Conservation (phyloP, 495 filamentous ascomycete species). For the Thermothielavioides terrestris region DNA sequence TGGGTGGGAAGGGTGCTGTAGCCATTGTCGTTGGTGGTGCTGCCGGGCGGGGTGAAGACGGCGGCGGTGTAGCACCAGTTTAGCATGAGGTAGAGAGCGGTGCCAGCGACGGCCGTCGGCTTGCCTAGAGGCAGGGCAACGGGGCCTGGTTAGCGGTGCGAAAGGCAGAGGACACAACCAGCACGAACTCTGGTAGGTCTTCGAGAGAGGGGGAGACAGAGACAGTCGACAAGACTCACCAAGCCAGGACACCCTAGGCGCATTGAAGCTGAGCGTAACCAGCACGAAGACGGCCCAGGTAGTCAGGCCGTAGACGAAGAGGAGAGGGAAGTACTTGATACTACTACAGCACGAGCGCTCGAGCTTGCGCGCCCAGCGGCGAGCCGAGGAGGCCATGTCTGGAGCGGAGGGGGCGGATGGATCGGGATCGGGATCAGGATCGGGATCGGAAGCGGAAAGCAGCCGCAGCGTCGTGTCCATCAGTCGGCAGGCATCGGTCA, state of each 20-base stretch:
- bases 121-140: slow-evolving; percentile 35
- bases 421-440: not conserved
- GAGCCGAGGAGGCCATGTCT: slow-evolving; percentile 15
- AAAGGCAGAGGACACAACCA: no score
- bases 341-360: slow-evolving; percentile 78
- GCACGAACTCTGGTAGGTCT: no score
- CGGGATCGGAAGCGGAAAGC: slow-evolving; percentile 15
- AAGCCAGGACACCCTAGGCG: slow-evolving; percentile 52
- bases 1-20: slow-evolving; percentile 46
- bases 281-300: slow-evolving; percentile 89
- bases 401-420: not conserved
- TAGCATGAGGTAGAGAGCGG: slow-evolving; percentile 66
- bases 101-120: slow-evolving; percentile 46
- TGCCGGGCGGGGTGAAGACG: slow-evolving; percentile 85
- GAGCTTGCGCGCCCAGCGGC: slow-evolving; percentile 60
- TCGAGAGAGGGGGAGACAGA: not conserved
- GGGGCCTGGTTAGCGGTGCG: no score
- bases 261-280: slow-evolving; percentile 58
- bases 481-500: slow-evolving; percentile 2
- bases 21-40: slow-evolving; percentile 43
- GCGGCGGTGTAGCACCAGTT: slow-evolving; percentile 85
- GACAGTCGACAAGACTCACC: slow-evolving; percentile 40
- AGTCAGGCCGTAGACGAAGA: slow-evolving; percentile 80
- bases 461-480: slow-evolving; percentile 19
- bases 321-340: slow-evolving; percentile 77